Evolutionary conservation across 1,284 basidiomycete genomes (phyloP), one percentile per base, ranked within the genome.

Genomic region (Cystobasidium slooffiae): DNA sequence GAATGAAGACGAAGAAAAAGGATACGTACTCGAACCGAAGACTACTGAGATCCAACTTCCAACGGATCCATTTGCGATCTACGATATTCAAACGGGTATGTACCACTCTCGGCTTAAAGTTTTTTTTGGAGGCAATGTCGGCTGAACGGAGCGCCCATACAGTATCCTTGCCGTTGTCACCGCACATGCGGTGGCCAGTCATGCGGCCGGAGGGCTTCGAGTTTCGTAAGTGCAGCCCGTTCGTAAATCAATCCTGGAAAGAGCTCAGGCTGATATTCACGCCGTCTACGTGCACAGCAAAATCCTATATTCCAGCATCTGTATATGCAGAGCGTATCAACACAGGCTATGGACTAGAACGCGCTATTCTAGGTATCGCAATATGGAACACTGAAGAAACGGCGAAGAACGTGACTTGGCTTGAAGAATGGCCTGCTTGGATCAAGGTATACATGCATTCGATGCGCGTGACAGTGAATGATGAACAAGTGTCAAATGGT

Each of bases 371-470:
- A 18, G 86, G 87, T 44, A 83, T 96, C 7, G 85, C 86, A 24
- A 83, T 98, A 63, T 85, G 82, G 16, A 97, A 97, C 81, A 86
- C 88, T 67, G 84, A 84, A 20, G 79, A 86, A 6, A 77, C 81
- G 0, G 80, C 86, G 1, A 82, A 90, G 43, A 83, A 86, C 41
- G 86, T 90, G 0, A 83, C 90, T 8, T 97, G 96, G 83, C 87
- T 93, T 67, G 97, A 99, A 82, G 90, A 91, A 1, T 89, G 97
- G 86, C 96, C 96, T 3, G 97, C 94, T 89, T 90, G 94, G 80
- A 86, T 98, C 63, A 90, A 91, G 76, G 90, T 93, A 61, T 94
- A 91, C 84, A 84, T 97, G 75, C 91, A 94, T 82, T 94, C 94
- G 6, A 84, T 97, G 63, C 81, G 82, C 22, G 82, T 88, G 1